Percentiles rank a stretch among this genome's conserved stretches.
Conservation (phyloP, 2,329 filamentous ascomycete genomes). For the Colletotrichum sp. region DNA sequence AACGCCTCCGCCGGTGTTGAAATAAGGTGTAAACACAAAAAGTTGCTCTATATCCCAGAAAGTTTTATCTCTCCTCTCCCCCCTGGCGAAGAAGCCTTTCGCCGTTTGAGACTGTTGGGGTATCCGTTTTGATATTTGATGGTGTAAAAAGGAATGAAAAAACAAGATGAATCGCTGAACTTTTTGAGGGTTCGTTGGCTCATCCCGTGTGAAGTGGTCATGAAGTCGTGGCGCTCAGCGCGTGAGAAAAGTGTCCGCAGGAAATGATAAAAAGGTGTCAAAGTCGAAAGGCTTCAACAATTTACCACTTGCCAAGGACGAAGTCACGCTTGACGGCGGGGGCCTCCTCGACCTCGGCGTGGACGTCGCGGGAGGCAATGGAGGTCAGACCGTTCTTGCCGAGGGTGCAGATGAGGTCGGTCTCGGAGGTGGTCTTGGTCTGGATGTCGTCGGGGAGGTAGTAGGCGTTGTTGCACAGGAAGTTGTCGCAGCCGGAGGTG, state of each 20-base stretch:
- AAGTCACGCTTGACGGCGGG: conserved; percentile 33
- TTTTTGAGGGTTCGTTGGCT: background rate
- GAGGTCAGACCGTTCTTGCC: conserved; percentile 37
- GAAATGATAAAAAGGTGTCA: background rate
- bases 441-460: conserved; percentile 58
- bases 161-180: background rate
- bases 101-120: background rate
- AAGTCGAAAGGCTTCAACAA: background rate
- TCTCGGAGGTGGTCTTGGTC: conserved; percentile 56
- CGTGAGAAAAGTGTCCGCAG: background rate
- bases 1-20: background rate
- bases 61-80: background rate
- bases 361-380: conserved; percentile 9
- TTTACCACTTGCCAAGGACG: conserved; percentile 33
- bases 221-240: conserved; percentile 20
- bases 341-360: conserved; percentile 12
- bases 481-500: conserved; percentile 56
- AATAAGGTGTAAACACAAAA: background rate
- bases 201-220: background rate
- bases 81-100: background rate
- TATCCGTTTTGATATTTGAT: conserved; percentile 1
- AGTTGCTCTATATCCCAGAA: conserved; percentile 2
- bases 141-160: background rate
- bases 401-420: conserved; percentile 56
- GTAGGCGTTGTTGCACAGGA: conserved; percentile 61